phyloP scores from a whole-genome alignment of 176 grass and related monocot genomes.

The Urochloa ruziziensis region DNA sequence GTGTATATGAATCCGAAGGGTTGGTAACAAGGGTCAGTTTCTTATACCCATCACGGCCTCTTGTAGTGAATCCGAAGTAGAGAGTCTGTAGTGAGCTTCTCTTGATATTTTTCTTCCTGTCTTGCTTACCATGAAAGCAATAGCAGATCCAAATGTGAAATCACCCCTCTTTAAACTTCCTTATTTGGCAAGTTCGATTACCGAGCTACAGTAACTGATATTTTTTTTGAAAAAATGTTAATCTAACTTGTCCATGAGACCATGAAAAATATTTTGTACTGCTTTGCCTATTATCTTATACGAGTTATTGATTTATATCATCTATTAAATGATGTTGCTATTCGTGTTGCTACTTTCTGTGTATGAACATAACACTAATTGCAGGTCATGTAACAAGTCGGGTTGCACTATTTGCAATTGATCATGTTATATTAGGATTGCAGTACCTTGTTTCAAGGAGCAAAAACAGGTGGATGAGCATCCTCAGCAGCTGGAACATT shows the following conservation, averaged over 20 bases:
- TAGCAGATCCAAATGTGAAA: background rate
- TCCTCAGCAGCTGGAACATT: conserved; percentile 23
- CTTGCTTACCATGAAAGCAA: no score
- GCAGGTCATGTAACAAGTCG: conserved; percentile 32
- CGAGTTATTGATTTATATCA: background rate
- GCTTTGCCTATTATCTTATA: background rate
- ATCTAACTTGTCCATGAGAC: background rate
- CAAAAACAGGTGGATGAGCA: conserved; percentile 46
- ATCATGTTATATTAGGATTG: conserved; percentile 45
- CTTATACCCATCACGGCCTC: background rate
- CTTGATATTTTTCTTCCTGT: background rate
- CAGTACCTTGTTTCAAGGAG: conserved; percentile 43
- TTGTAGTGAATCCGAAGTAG: no score
- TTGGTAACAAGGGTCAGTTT: background rate
- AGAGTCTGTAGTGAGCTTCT: background rate
- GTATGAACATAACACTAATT: conserved; percentile 14
- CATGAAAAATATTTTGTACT: background rate
- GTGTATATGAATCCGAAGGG: background rate
- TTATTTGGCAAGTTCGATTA: background rate
- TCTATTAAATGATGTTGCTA: background rate
- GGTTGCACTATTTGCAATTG: conserved; percentile 26
- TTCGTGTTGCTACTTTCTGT: background rate
- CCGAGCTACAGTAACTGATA: background rate
- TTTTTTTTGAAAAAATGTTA: background rate
- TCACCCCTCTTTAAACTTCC: background rate